Base-by-base conservation (phyloP, 2,329 filamentous ascomycete species). In the Zymoseptoria tritici region DNA sequence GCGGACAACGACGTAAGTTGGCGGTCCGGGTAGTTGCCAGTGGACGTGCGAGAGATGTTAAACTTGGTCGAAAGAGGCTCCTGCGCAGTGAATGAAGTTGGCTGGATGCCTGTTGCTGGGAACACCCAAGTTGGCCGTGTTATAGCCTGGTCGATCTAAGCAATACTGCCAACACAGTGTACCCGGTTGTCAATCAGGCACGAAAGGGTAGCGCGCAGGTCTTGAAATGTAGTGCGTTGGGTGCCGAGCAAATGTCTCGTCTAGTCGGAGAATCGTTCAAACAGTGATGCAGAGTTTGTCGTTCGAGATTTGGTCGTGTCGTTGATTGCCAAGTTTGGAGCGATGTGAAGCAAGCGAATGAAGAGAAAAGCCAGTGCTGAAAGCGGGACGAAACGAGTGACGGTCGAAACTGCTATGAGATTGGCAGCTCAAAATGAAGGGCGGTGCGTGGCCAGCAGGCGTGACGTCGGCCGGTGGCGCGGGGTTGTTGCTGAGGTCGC, bases 51-150 rank as follows among this genome's bases (percentile, higher is more conserved):
- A n/a, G 36, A 46, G 36, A 46, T 16, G 36, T 46, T 46, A 46
- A 46, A 46, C 36, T 46, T 46, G 36, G 36, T 46, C 36, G 13
- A 16, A 46, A 46, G 36, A 46, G 36, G 36, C 36, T 46, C 36
- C 36, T 46, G 36, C 36, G 16, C 36, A 46, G 36, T 46, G 36
- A 46, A n/a, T 57, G 61, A 54, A 57, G 55, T 62, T 66, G 60
- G 55, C 52, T 22, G 52, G 58, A 63, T 63, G 64, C 62, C 58
- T 63, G 62, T 63, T 62, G 59, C 61, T 54, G 58, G 59, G 62
- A 61, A 57, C 63, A 63, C 62, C 64, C 64, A 66, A 66, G 62
- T 59, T 56, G 59, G 50, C 51, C 54, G 16, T 57, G 22, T 49
- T 54, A 24, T 49, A 54, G 55, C 54, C 53, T 56, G 49, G 52